These are phyloP conservation scores for Tulasnella sp. DNA, from an alignment of 768 basidiomycete species.

Conservation along the genomic window DNA sequence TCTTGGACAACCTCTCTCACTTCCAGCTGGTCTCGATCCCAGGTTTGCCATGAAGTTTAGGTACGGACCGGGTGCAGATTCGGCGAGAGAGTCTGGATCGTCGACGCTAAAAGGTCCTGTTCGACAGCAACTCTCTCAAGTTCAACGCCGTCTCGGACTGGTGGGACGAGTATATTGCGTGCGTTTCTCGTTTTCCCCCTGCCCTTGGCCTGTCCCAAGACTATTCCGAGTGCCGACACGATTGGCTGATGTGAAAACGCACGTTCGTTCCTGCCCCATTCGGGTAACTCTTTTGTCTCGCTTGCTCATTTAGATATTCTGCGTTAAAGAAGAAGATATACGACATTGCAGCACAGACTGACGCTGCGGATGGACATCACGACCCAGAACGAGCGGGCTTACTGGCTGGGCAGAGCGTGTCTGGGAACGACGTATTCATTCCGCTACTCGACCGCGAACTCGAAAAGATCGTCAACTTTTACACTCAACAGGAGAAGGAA, in stretches of 20 bases:
- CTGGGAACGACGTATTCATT: slow-evolving; percentile 54
- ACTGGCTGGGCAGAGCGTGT: slow-evolving; percentile 47
- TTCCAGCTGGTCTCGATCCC: not conserved
- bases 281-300: not conserved
- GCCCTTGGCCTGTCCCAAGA: not conserved
- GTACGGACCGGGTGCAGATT: not conserved
- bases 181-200: slow-evolving; percentile 43
- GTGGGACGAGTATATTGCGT: slow-evolving; percentile 93
- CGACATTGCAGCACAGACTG: slow-evolving; percentile 72
- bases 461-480: slow-evolving; percentile 78
- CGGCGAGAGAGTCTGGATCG: not conserved
- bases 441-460: slow-evolving; percentile 82
- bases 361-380: slow-evolving; percentile 60
- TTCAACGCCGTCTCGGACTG: slow-evolving; percentile 91
- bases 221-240: not conserved
- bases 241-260: slow-evolving; percentile 7
- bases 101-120: not conserved
- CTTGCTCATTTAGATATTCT: slow-evolving; percentile 65
- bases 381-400: slow-evolving; percentile 64
- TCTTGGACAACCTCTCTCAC: not conserved
- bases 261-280: not conserved
- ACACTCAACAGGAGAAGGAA: slow-evolving; percentile 74
- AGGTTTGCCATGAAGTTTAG: slow-evolving; percentile 36
- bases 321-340: slow-evolving; percentile 83
- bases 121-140: slow-evolving; percentile 61